Percentiles rank a stretch among this genome's conserved stretches.
These are phyloP conservation scores for Trichophyton verrucosum DNA, from an alignment of 2,329 filamentous ascomycete species.

Conservation along the genomic window DNA sequence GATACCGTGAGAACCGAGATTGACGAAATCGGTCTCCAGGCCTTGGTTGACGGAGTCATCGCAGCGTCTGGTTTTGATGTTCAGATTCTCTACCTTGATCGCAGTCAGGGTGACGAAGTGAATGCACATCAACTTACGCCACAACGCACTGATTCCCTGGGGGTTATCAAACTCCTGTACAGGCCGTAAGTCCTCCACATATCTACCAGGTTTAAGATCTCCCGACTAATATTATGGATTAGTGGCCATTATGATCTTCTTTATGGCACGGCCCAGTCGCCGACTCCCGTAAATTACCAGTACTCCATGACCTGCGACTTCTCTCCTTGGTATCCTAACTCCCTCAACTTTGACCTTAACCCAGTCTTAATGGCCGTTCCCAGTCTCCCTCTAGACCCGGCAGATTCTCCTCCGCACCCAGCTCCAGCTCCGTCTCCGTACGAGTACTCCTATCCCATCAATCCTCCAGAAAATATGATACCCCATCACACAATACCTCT, in stretches of 20 bases:
- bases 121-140: conserved; percentile 38
- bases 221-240: too few species aligned
- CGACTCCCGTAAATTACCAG: conserved; percentile 31
- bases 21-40: conserved; percentile 72
- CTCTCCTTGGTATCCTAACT: conserved; percentile 26
- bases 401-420: conserved; percentile 15
- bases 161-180: conserved; percentile 58
- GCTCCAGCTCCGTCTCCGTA: conserved; percentile 20
- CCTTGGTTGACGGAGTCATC: conserved; percentile 66
- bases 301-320: conserved; percentile 30
- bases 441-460: conserved; percentile 17
- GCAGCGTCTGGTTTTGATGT: conserved; percentile 66
- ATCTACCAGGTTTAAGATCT: not conserved
- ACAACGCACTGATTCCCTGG: conserved; percentile 22
- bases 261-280: conserved; percentile 49
- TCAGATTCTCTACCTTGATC: conserved; percentile 83
- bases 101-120: conserved; percentile 63
- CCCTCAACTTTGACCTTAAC: conserved; percentile 30
- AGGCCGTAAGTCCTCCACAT: conserved; percentile 43
- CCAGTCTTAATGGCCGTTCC: conserved; percentile 32
- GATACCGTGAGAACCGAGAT: conserved; percentile 72
- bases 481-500: conserved; percentile 1
- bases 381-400: conserved; percentile 27
- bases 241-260: conserved; percentile 89
- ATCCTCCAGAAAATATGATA: conserved; percentile 18